phyloP scores from a whole-genome alignment of 192 early-diverging fungal genomes.

The Backusella tarrabulga region DNA sequence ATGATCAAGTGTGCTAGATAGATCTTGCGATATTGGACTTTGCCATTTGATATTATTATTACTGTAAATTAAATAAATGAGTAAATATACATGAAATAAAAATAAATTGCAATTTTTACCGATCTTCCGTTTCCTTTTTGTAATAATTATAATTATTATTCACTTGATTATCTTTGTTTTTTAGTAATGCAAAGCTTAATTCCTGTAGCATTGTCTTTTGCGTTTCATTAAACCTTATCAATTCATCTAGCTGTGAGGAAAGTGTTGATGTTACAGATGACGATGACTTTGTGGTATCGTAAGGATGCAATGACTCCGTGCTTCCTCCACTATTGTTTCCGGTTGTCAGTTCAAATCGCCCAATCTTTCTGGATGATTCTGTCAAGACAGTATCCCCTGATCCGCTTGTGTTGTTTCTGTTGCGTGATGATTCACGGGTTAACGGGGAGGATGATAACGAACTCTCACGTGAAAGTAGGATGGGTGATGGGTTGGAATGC shows the following conservation, averaged over 20 bases:
- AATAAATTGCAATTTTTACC: neutral
- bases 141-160: neutral
- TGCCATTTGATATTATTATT: neutral
- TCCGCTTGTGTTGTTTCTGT: neutral
- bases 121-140: neutral
- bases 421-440: neutral
- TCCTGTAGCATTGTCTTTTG: constrained; percentile 22
- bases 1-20: constrained; percentile 2
- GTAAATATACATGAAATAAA: neutral
- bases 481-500: neutral
- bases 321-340: neutral
- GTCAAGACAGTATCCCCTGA: neutral
- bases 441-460: constrained; percentile 12
- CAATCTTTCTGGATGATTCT: constrained; percentile 27
- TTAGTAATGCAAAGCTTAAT: constrained; percentile 5
- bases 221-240: constrained; percentile 28
- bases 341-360: constrained; percentile 31
- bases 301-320: neutral
- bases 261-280: neutral
- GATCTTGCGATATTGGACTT: neutral
- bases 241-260: constrained; percentile 13
- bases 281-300: neutral
- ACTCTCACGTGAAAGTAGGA: constrained; percentile 23
- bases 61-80: neutral
- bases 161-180: neutral